Evolutionary conservation across 345 rosid genomes (phyloP).

Genomic region (Aquilaria sinensis): DNA sequence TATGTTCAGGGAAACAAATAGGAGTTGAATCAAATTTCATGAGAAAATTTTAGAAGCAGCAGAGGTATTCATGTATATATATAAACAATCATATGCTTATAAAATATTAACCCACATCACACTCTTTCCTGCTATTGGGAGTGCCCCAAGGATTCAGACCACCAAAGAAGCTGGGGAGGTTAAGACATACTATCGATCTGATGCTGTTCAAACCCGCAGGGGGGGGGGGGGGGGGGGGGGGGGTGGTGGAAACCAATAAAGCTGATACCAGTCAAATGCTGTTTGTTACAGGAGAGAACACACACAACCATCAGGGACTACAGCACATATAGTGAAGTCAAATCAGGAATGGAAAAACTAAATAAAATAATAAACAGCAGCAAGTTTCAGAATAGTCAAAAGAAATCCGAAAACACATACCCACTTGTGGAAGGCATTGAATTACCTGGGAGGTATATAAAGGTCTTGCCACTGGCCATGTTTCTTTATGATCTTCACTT

Average conservation of each 20-base stretch:
- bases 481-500: conserved; percentile 68
- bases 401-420: too few species aligned
- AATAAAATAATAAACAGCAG: too few species aligned
- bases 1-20: conserved; percentile 6
- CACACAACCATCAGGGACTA: conserved; percentile 13
- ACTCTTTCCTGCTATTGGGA: conserved; percentile 42
- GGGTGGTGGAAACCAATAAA: neutral
- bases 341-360: neutral
- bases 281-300: neutral
- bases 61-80: neutral
- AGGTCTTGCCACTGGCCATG: conserved; percentile 73
- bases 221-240: too few species aligned
- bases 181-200: conserved; percentile 80
- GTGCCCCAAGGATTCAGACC: conserved; percentile 95
- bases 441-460: conserved; percentile 54
- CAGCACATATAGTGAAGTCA: neutral
- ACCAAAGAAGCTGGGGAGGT: conserved; percentile 94
- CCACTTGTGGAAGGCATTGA: neutral
- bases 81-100: neutral
- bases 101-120: conserved; percentile 32
- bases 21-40: conserved; percentile 2
- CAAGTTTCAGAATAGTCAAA: too few species aligned
- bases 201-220: conserved; percentile 35
- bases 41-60: neutral
- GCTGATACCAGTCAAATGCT: too few species aligned